Evolutionary conservation across 352 stramenopile genomes (phyloP).

Genomic region (Aphanomyces stellatus): DNA sequence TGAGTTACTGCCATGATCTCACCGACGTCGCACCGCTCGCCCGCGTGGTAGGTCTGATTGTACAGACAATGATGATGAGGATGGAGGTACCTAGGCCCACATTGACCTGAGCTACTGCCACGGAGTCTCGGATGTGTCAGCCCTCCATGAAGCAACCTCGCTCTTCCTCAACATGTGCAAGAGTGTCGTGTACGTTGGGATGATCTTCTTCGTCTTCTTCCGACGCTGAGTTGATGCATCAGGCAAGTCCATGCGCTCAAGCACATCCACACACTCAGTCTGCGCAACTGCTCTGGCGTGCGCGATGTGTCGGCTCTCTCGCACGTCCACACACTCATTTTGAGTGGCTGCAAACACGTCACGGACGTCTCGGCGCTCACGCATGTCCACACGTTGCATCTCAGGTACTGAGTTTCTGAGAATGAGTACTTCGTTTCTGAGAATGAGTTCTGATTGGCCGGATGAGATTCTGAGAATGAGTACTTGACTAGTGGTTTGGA

Average conservation of each 20-base stretch:
- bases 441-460: background rate
- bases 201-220: background rate
- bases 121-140: conserved; percentile 34
- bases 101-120: conserved; percentile 70
- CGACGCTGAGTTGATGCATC: background rate
- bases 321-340: conserved; percentile 34
- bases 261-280: conserved; percentile 35
- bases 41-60: conserved; percentile 25
- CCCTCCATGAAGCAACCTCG: conserved; percentile 34
- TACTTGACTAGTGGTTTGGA: conserved; percentile 30
- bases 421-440: too few relatives aligned
- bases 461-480: background rate
- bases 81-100: background rate
- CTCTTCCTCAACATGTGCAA: conserved; percentile 62
- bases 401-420: conserved; percentile 12
- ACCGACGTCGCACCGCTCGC: conserved; percentile 37
- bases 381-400: conserved; percentile 36
- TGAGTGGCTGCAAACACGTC: conserved; percentile 54
- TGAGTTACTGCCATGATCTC: conserved; percentile 62
- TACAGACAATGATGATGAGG: too few relatives aligned
- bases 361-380: conserved; percentile 41
- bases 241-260: conserved; percentile 36
- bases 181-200: conserved; percentile 22
- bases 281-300: conserved; percentile 50
- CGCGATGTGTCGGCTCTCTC: conserved; percentile 36